Evolutionary conservation across 208 protist genomes (phyloP).

Genomic region (Crithidia thermophila): DNA sequence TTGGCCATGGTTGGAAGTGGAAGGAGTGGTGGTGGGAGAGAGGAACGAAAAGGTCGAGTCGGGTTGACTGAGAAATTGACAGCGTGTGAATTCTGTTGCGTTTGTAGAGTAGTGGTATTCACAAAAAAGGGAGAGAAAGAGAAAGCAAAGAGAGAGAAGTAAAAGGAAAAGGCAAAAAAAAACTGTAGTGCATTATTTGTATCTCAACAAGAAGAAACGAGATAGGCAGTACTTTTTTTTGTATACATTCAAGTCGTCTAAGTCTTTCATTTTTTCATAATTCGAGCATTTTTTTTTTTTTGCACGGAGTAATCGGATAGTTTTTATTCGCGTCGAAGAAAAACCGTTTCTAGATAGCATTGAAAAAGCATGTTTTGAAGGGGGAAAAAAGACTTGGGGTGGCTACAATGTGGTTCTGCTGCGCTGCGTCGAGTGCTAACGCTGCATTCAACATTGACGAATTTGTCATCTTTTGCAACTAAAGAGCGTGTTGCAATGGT

Average conservation of each 20-base stretch:
- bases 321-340: too few relatives aligned
- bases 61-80: not conserved
- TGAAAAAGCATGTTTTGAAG: too few relatives aligned
- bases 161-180: not conserved
- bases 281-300: too few relatives aligned
- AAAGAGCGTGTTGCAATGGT: not conserved
- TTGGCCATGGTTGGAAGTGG: conserved; percentile 49
- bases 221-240: not conserved
- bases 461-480: not conserved
- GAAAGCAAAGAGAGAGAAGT: not conserved
- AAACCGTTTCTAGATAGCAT: too few relatives aligned
- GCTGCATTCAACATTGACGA: too few relatives aligned
- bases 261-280: too few relatives aligned
- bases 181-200: not conserved
- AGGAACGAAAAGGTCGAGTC: not conserved
- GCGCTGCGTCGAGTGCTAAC: too few relatives aligned
- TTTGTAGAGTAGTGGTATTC: not conserved
- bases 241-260: too few relatives aligned
- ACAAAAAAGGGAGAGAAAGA: not conserved
- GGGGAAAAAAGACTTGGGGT: too few relatives aligned
- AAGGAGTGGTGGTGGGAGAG: not conserved
- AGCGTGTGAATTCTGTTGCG: conserved; percentile 3
- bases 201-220: too few relatives aligned
- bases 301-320: too few relatives aligned
- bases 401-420: too few relatives aligned